Evolutionary conservation across 73 alveolate species (phyloP), one percentile per base, ranked within the genome.

Genomic region (Loxodes magnus): DNA sequence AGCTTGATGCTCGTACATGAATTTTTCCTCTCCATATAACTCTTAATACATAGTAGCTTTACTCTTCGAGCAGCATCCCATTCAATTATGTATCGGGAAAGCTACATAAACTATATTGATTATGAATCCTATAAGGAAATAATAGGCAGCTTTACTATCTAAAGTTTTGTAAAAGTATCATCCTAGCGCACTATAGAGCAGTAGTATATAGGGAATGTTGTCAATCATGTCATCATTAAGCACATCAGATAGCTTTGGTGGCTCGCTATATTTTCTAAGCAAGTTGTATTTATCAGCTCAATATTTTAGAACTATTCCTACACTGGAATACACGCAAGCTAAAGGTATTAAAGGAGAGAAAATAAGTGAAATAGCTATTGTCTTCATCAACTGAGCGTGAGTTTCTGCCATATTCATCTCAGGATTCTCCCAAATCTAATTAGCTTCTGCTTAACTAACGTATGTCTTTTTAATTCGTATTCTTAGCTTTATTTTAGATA

Each of bases 301-400:
- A 22, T 46, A 46, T 24, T 46, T 41, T 5, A 46, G 27, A 22
- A 46, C 39, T 10, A 46, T n/a, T n/a, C 53, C 59, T 7, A 19
- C 39, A 21, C 23, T 7, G 15, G 59, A 46, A 10, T 25, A 10
- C 22, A 46, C 10, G 2, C 22, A 46, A 22, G 52, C 59, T 22
- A 5, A n/a, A 0, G 59, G 59, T 1, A 46, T 24, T 46, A 46
- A 10, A 46, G 59, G 51, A 23, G n/a, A 37, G 27, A 25, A 46
- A 25, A 37, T 25, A 24, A 46, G 27, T 10, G 59, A 25, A 10
- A 46, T 17, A 10, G 27, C 23, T 12, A 46, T 46, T 2, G 59
- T 46, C 17, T 46, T 46, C 50, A 12, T 25, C 2, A 46, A 12
- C n/a, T 46, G 22, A 0, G 59, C 59, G 2, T 21, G 26, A 2